These are phyloP conservation scores for Eimeria acervulina DNA, from an alignment of 169 alveolate genomes.

Conservation along the genomic window DNA sequence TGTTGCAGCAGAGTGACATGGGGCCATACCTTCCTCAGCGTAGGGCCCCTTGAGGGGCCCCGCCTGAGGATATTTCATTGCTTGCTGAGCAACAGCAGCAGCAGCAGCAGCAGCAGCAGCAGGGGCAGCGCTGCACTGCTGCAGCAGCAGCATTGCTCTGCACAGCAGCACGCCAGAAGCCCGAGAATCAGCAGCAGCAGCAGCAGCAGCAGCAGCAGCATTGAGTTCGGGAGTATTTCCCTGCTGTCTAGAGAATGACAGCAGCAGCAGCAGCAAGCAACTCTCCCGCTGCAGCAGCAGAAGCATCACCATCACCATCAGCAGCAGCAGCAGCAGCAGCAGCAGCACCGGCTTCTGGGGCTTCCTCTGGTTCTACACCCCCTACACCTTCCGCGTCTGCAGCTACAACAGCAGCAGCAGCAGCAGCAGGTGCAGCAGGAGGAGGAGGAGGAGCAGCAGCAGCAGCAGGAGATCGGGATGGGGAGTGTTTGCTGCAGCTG, in stretches of 20 bases:
- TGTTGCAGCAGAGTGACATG: slow-evolving; percentile 8
- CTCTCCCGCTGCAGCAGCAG: slow-evolving; percentile 92
- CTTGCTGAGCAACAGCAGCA: neutral
- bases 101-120: neutral
- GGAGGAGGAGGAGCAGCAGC: neutral
- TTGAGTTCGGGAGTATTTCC: neutral
- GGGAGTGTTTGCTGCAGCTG: neutral
- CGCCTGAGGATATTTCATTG: neutral
- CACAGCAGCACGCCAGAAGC: neutral
- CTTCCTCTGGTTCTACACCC: neutral
- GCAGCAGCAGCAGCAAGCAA: slow-evolving; percentile 67
- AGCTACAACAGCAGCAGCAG: neutral
- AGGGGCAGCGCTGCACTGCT: neutral
- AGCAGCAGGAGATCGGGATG: neutral
- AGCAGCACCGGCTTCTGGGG: slow-evolving; percentile 74
- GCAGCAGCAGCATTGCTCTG: neutral
- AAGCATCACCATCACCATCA: neutral
- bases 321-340: neutral
- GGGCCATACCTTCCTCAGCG: neutral
- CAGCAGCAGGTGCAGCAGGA: neutral
- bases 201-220: neutral
- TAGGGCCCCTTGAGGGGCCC: neutral
- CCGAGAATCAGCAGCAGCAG: neutral
- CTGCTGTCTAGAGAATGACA: neutral
- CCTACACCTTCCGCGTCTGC: neutral